A percentile compares a stretch with the other conserved stretches of the same genome.
Evolutionary conservation across 305 asterid genomes (phyloP).

Genomic region (Solanum hybrid): DNA sequence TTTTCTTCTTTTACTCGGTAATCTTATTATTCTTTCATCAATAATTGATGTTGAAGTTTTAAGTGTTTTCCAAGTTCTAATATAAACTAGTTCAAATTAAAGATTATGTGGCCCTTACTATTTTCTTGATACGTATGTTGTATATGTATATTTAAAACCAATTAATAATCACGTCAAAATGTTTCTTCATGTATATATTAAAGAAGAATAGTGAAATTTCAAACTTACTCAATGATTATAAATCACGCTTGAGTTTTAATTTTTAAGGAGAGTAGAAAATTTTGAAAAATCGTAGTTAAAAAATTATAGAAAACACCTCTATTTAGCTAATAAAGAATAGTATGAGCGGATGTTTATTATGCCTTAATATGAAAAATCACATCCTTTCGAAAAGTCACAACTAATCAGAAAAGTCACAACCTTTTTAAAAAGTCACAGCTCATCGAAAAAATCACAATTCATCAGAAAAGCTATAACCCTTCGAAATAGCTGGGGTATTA

Average conservation of each 20-base stretch:
- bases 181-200: accelerated
- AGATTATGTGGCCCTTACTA: not conserved
- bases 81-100: not conserved
- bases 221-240: not conserved
- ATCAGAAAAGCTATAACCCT: too few relatives aligned
- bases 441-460: too few relatives aligned
- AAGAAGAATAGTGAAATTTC: too few relatives aligned
- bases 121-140: too few relatives aligned
- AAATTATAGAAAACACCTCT: not conserved
- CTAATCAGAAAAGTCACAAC: too few relatives aligned
- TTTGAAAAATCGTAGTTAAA: too few relatives aligned
- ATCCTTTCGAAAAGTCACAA: too few relatives aligned
- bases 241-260: not conserved
- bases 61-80: not conserved
- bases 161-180: not conserved
- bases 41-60: not conserved
- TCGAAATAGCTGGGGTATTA: too few relatives aligned
- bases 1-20: not conserved
- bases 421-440: too few relatives aligned
- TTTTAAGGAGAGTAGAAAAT: not conserved
- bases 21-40: not conserved
- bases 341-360: not conserved
- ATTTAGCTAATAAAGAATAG: not conserved
- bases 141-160: not conserved
- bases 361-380: not conserved